Conservation (phyloP, 169 alveolate species). For the Plasmodium cynomolgi region DNA sequence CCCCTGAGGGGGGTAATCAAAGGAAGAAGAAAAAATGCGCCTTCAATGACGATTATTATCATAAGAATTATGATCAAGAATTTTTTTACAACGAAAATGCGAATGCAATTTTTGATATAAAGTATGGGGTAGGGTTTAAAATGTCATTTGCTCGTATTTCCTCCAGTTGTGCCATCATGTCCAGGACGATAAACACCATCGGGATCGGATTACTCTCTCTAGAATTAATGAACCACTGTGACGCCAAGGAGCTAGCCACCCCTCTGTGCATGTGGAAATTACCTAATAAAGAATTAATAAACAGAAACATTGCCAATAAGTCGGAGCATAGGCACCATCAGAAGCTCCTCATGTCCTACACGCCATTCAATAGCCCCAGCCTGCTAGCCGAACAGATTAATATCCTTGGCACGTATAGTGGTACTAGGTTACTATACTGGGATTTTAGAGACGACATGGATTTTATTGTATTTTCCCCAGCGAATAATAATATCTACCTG, state of each 20-base stretch:
- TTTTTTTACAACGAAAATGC: constrained; percentile 65
- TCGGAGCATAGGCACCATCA: constrained; percentile 92
- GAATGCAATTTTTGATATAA: constrained; percentile 51
- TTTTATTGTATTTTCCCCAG: constrained; percentile 76
- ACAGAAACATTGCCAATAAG: constrained; percentile 86
- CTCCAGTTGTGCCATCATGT: constrained; percentile 89
- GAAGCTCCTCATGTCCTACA: constrained; percentile 89
- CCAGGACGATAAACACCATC: constrained; percentile 87
- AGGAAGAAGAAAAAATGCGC: constrained; percentile 19
- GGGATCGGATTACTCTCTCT: constrained; percentile 91
- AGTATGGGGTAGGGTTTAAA: constrained; percentile 91
- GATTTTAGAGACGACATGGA: constrained; percentile 90
- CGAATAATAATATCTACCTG: constrained; percentile 83
- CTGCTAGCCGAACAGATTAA: constrained; percentile 90
- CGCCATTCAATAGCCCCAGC: constrained; percentile 90
- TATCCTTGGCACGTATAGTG: constrained; percentile 88
- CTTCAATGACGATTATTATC: constrained; percentile 11
- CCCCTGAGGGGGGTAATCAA: background rate
- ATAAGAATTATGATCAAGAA: constrained; percentile 50
- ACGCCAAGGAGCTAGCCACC: constrained; percentile 84
- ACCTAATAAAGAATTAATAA: constrained; percentile 90
- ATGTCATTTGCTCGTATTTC: constrained; percentile 90
- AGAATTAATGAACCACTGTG: constrained; percentile 87
- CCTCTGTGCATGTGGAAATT: constrained; percentile 92
- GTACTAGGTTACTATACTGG: constrained; percentile 90